A percentile compares a stretch with the other conserved stretches of the same genome.
These are phyloP conservation scores for Apiospora koreana DNA, from an alignment of 2,329 filamentous ascomycete genomes.

Conservation along the genomic window DNA sequence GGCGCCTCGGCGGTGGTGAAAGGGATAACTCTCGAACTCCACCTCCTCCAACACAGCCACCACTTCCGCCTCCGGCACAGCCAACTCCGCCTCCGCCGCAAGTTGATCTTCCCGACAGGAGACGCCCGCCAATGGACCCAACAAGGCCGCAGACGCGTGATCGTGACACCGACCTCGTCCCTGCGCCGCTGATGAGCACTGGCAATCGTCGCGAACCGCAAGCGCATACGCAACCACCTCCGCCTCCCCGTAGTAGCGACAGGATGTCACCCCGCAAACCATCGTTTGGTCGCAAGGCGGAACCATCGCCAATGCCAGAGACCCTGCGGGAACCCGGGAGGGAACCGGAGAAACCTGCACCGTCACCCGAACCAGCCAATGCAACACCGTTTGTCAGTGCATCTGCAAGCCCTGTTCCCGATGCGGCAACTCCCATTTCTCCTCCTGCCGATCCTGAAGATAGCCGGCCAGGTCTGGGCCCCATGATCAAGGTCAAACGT, in stretches of 20 bases:
- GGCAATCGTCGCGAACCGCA: conserved; percentile 44
- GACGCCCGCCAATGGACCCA: conserved; percentile 67
- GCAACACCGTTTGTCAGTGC: conserved; percentile 22
- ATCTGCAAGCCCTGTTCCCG: conserved; percentile 27
- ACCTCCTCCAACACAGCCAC: conserved; percentile 27
- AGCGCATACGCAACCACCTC: conserved; percentile 37
- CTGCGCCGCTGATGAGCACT: conserved; percentile 58
- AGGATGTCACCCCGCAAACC: conserved; percentile 50
- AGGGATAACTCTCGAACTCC: conserved; percentile 19
- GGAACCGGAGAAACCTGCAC: conserved; percentile 7
- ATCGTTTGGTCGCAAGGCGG: conserved; percentile 34
- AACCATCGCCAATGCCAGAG: conserved; percentile 30
- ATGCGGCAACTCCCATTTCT: conserved; percentile 24
- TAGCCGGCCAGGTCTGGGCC: conserved; percentile 74
- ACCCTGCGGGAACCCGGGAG: conserved; percentile 26
- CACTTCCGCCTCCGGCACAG: conserved; percentile 21
- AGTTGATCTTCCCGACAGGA: conserved; percentile 61
- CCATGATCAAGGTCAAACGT: conserved; percentile 85
- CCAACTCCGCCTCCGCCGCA: conserved; percentile 35
- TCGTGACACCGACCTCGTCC: conserved; percentile 54
- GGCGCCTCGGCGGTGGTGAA: conserved; percentile 33
- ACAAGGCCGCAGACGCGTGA: conserved; percentile 51
- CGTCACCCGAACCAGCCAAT: conserved; percentile 16
- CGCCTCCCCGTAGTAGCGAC: conserved; percentile 52
- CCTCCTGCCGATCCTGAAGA: conserved; percentile 36